Evolutionary conservation across 2,329 filamentous ascomycete species (phyloP), one percentile per base, ranked within the genome.

Genomic region (Diplodia intermedia): DNA sequence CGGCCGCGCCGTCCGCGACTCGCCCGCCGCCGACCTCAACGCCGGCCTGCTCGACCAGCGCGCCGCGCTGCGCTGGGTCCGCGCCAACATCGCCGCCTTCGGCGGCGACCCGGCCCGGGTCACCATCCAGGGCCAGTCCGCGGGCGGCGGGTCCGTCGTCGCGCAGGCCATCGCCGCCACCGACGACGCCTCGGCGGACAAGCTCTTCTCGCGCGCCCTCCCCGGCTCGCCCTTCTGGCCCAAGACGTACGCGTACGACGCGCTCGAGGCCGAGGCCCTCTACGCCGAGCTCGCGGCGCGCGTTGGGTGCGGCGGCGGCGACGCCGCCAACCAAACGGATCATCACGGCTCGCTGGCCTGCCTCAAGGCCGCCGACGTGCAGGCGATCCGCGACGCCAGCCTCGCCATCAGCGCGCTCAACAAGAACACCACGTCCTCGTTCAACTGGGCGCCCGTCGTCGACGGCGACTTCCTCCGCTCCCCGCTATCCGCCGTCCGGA

Each of bases 31-130:
- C 0, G 82, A 84, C 62, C 80, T 90, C 12, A 91, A 91, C 73
- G 86, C 80, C 3, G 89, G 89, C 0, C 76, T 91, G 8, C 79
- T 90, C 3, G 89, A 91, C 72, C 88, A 91, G 77, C 81, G 87
- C n/a, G 82, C 85, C 33, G 79, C 86, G 1, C 75, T 91, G 57
- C 74, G 84, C 62, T 91, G 89, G 89, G 84, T 90, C 0, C 82
- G 86, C 71, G 77, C 83, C 47, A 80, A 91, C 69, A 89, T 91
- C 50, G 69, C 65, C 15, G 73, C 73, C 14, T 79, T 79, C 54
- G 77, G 88, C 11, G 88, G 88, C 1, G 84, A 89, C 70, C 85
- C 86, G 0, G 73, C 81, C 26, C 85, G 86, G 70, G 85, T 90
- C 43, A 84, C 88, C 0, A 84, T 90, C 56, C 85, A 88, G 69